Conservation (phyloP, 2,329 filamentous ascomycete genomes). For the Alternaria sp. region DNA sequence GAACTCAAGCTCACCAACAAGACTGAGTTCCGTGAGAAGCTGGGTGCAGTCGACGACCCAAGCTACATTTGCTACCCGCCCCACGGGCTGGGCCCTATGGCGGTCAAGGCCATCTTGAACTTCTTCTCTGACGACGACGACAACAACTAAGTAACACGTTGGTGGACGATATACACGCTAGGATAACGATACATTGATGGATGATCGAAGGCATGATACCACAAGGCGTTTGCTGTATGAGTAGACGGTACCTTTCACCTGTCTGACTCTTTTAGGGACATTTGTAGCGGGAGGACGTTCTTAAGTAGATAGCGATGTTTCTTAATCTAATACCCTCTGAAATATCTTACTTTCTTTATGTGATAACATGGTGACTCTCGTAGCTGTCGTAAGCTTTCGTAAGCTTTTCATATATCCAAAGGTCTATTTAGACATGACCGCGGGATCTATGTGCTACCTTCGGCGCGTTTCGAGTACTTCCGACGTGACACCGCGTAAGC, state of each 20-base stretch:
- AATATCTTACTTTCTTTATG: neutral
- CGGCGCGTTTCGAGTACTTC: neutral
- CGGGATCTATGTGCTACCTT: neutral
- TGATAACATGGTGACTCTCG: neutral
- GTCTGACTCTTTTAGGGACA: slow-evolving; percentile 1
- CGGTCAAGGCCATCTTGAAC: slow-evolving; percentile 83
- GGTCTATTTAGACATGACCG: neutral
- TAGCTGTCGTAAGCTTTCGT: neutral
- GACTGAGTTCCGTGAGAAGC: slow-evolving; percentile 88
- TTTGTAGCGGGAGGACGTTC: slow-evolving; percentile 5
- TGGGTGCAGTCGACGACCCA: slow-evolving; percentile 82
- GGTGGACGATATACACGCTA: slow-evolving; percentile 7
- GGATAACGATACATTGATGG: slow-evolving; percentile 14
- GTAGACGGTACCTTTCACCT: slow-evolving; percentile 1
- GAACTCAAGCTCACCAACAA: slow-evolving; percentile 84
- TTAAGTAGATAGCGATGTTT: slow-evolving; percentile 15
- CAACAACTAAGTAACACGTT: slow-evolving; percentile 28
- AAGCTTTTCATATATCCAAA: neutral
- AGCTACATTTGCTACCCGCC: slow-evolving; percentile 91
- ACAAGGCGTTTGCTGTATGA: slow-evolving; percentile 19
- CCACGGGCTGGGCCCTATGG: slow-evolving; percentile 80
- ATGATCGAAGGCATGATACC: slow-evolving; percentile 27
- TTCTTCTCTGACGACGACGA: slow-evolving; percentile 79
- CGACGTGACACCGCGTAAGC: neutral
- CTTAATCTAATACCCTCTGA: slow-evolving; percentile 17